Evolutionary conservation across 805 yeast species (phyloP).

Genomic region (Yarrowia keelungensis): DNA sequence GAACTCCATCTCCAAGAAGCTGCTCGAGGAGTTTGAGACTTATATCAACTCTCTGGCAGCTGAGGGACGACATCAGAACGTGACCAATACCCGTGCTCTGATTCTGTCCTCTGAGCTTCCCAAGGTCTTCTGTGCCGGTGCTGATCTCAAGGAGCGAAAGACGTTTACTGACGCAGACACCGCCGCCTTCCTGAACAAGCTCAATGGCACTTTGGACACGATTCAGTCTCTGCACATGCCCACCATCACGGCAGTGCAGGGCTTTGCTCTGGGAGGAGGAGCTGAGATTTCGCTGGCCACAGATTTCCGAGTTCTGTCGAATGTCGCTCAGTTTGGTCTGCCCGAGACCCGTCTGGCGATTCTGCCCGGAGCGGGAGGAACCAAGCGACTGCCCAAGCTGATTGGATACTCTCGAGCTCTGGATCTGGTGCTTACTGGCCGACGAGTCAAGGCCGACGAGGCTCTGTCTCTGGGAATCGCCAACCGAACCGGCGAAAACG

Average conservation of each 20-base stretch:
- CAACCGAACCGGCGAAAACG: constrained; percentile 44
- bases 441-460: constrained; percentile 50
- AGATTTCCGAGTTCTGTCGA: constrained; percentile 53
- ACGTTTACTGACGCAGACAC: constrained; percentile 48
- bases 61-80: constrained; percentile 40
- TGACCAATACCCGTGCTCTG: constrained; percentile 43
- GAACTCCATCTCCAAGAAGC: constrained; percentile 48
- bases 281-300: constrained; percentile 54
- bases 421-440: constrained; percentile 56
- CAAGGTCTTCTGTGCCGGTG: constrained; percentile 47
- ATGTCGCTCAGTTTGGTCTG: constrained; percentile 52
- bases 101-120: constrained; percentile 45
- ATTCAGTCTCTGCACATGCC: constrained; percentile 51
- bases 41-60: constrained; percentile 44
- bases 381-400: constrained; percentile 58
- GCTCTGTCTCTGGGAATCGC: constrained; percentile 53
- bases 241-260: constrained; percentile 55
- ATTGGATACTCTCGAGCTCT: constrained; percentile 60
- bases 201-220: constrained; percentile 48
- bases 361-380: constrained; percentile 62
- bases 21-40: constrained; percentile 46
- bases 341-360: constrained; percentile 60
- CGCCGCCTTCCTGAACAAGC: constrained; percentile 45
- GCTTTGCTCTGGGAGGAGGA: constrained; percentile 57
- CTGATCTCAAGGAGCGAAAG: constrained; percentile 50